A percentile compares a stretch with the other conserved stretches of the same genome.
Evolutionary conservation across 345 rosid genomes (phyloP).

Genomic region (Citrus hindsii): DNA sequence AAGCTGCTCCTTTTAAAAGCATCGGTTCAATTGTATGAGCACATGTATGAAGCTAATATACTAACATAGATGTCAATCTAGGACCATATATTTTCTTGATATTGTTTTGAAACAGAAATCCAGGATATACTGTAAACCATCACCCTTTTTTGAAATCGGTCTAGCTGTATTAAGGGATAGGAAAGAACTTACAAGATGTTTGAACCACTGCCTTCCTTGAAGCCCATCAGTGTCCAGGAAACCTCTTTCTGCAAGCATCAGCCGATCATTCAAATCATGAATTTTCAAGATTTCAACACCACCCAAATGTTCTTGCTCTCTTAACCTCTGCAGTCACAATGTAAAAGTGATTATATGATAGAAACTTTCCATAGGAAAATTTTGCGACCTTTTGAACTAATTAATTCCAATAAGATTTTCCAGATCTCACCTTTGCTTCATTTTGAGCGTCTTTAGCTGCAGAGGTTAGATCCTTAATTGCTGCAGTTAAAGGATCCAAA

Average conservation of each 20-base stretch:
- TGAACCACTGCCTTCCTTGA: constrained; percentile 80
- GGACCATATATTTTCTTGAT: not conserved
- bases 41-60: not conserved
- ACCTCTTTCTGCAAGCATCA: constrained; percentile 93
- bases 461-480: constrained; percentile 53
- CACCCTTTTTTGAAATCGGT: not conserved
- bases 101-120: not conserved
- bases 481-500: constrained; percentile 44
- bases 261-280: constrained; percentile 71
- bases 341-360: not conserved
- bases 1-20: not conserved
- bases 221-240: constrained; percentile 80
- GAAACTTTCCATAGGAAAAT: not conserved
- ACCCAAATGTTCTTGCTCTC: constrained; percentile 25
- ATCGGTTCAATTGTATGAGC: too few relatives aligned
- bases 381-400: not conserved
- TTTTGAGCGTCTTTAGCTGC: constrained; percentile 54
- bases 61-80: not conserved
- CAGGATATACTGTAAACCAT: not conserved
- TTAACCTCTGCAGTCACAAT: constrained; percentile 42
- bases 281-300: constrained; percentile 29
- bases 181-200: constrained; percentile 72
- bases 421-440: constrained; percentile 57
- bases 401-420: not conserved
- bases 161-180: not conserved